Percentiles rank a stretch among this genome's conserved stretches.
Evolutionary conservation across 257 asterid genomes (phyloP).

Genomic region (Solanum chmielewskii): DNA sequence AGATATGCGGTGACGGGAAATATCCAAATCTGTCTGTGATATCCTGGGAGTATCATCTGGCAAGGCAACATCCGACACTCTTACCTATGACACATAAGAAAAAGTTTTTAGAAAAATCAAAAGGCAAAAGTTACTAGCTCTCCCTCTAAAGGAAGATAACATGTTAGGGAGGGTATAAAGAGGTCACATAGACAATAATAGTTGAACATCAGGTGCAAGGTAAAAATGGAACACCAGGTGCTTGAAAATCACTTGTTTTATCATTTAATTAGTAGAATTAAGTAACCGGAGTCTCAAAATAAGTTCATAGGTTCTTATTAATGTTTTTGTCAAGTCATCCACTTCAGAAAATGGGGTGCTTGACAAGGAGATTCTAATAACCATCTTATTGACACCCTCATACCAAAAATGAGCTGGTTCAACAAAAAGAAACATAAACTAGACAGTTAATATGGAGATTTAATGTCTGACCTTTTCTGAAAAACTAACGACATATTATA

Average conservation of each 20-base stretch:
- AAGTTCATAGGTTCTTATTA: neutral
- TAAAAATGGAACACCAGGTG: neutral
- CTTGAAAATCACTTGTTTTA: neutral
- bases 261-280: neutral
- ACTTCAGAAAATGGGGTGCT: neutral
- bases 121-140: neutral
- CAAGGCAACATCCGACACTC: constrained; percentile 52
- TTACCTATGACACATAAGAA: constrained; percentile 33
- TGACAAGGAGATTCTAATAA: neutral
- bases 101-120: neutral
- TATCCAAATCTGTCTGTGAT: constrained; percentile 65
- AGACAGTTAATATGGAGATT: neutral
- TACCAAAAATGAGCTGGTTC: neutral
- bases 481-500: neutral
- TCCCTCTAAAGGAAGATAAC: neutral
- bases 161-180: neutral
- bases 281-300: neutral
- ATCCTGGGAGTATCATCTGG: constrained; percentile 39
- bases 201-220: neutral
- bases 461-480: neutral
- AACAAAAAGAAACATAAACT: neutral
- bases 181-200: neutral
- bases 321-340: neutral
- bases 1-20: constrained; percentile 61
- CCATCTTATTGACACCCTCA: neutral